Percentiles rank a stretch among this genome's conserved stretches.
Conservation (phyloP, 164 flowering plant genomes). For the grape (Vitis vinifera) region DNA sequence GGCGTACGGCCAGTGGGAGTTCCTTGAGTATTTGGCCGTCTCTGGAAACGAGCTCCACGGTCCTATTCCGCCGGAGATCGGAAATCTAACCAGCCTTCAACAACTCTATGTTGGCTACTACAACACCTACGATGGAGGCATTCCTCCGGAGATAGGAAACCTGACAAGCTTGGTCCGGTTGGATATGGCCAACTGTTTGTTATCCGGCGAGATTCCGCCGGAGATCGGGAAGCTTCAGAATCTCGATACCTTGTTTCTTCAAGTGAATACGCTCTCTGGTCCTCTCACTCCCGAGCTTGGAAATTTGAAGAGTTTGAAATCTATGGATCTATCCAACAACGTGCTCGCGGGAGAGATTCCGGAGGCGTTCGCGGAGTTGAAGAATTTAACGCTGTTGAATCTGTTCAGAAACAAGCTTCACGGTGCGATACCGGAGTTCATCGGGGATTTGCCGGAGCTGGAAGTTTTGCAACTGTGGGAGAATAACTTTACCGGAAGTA, state of each 20-base stretch:
- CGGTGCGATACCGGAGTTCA: constrained; percentile 81
- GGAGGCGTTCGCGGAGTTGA: constrained; percentile 45
- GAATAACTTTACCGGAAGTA: constrained; percentile 85
- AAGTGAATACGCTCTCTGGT: constrained; percentile 79
- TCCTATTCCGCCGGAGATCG: constrained; percentile 67
- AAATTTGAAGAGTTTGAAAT: constrained; percentile 64
- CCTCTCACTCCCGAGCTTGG: constrained; percentile 66
- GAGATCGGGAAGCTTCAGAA: constrained; percentile 73
- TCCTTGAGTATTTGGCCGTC: constrained; percentile 79
- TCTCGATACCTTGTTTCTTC: constrained; percentile 79
- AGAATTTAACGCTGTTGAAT: constrained; percentile 78
- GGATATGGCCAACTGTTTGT: constrained; percentile 80
- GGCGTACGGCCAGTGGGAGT: constrained; percentile 58
- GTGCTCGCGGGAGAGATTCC: constrained; percentile 81
- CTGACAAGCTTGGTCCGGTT: constrained; percentile 57
- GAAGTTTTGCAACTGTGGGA: constrained; percentile 97
- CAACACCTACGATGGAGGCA: constrained; percentile 66
- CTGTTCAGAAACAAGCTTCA: constrained; percentile 84
- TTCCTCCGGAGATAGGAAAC: constrained; percentile 82
- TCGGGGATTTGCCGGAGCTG: constrained; percentile 73
- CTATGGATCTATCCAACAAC: constrained; percentile 92
- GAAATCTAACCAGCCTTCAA: constrained; percentile 61
- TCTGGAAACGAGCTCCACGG: constrained; percentile 89
- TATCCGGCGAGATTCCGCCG: constrained; percentile 77
- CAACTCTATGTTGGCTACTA: constrained; percentile 86